Conservation (phyloP, 2,329 filamentous ascomycete species). For the Zalaria obscura region DNA sequence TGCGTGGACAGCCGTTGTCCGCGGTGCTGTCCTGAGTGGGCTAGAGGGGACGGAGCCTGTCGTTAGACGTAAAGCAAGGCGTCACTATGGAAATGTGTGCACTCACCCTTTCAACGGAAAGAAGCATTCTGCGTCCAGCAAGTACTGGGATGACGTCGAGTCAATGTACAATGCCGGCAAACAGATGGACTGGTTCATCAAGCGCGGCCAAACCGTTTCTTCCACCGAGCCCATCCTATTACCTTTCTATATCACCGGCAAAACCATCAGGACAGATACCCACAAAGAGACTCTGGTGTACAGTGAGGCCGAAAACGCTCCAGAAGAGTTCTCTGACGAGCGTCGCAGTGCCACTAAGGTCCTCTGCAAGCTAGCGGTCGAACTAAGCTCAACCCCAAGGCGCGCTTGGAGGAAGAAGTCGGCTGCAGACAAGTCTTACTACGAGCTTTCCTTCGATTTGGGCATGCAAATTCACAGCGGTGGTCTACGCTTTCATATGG, state of each 20-base stretch:
- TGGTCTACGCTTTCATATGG: conserved; percentile 61
- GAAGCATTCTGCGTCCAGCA: conserved; percentile 56
- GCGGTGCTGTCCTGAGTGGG: conserved; percentile 61
- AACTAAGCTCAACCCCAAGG: conserved; percentile 59
- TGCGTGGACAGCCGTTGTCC: conserved; percentile 65
- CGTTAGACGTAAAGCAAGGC: conserved; percentile 2
- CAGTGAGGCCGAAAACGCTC: background rate
- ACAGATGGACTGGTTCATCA: conserved; percentile 74
- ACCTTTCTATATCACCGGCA: background rate
- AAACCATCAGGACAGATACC: background rate
- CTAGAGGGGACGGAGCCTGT: conserved; percentile 47
- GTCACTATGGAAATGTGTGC: conserved; percentile 2
- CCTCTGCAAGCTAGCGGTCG: conserved; percentile 60
- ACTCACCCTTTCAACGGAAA: conserved; percentile 47
- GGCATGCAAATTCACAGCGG: conserved; percentile 75
- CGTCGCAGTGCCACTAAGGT: conserved; percentile 48
- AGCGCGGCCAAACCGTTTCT: background rate
- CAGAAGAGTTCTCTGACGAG: conserved; percentile 18
- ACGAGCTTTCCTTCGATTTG: conserved; percentile 67
- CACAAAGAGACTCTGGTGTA: background rate
- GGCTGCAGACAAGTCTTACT: conserved; percentile 68
- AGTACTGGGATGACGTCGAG: conserved; percentile 70
- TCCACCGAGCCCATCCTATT: background rate
- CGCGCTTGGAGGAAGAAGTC: conserved; percentile 60
- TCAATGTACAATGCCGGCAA: conserved; percentile 74